These are phyloP conservation scores for Rhododendron simsii DNA, from an alignment of 148 eudicot genomes.

Conservation along the genomic window DNA sequence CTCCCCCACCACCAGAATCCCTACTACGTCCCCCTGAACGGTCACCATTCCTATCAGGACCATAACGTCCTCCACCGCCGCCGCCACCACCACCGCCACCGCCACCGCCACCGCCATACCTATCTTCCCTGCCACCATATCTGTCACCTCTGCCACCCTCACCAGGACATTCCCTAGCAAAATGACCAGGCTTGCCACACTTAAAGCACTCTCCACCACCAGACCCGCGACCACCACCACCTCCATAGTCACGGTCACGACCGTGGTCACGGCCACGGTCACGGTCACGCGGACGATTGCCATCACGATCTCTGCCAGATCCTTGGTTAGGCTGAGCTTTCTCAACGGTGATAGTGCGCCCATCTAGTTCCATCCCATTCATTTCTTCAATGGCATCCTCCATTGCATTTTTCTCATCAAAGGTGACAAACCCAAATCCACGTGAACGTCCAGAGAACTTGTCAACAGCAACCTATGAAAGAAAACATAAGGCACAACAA, in stretches of 20 bases:
- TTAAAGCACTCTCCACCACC: slow-evolving; percentile 77
- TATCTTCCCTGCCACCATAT: slow-evolving; percentile 67
- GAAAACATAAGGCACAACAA: background rate
- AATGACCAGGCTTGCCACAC: slow-evolving; percentile 66
- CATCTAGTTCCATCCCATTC: slow-evolving; percentile 92
- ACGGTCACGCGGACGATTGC: slow-evolving; percentile 37
- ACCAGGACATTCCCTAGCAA: slow-evolving; percentile 57
- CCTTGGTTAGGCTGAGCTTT: slow-evolving; percentile 80
- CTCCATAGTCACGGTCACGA: slow-evolving; percentile 53
- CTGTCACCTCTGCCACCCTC: slow-evolving; percentile 53
- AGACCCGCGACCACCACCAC: slow-evolving; percentile 49
- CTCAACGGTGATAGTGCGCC: slow-evolving; percentile 87
- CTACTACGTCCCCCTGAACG: slow-evolving; percentile 60
- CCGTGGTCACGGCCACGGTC: slow-evolving; percentile 55
- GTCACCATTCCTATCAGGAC: slow-evolving; percentile 75
- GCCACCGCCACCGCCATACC: slow-evolving; percentile 39
- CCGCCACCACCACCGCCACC: slow-evolving; percentile 1
- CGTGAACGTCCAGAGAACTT: slow-evolving; percentile 88
- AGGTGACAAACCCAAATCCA: slow-evolving; percentile 95
- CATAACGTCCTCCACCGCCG: slow-evolving; percentile 54
- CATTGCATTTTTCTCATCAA: slow-evolving; percentile 82
- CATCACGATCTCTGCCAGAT: slow-evolving; percentile 54
- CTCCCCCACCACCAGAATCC: slow-evolving; percentile 70
- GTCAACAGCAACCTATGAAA: slow-evolving; percentile 71
- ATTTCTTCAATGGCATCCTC: slow-evolving; percentile 94